These are phyloP conservation scores for Pichia membranifaciens DNA, from an alignment of 805 yeast genomes.

Conservation along the genomic window DNA sequence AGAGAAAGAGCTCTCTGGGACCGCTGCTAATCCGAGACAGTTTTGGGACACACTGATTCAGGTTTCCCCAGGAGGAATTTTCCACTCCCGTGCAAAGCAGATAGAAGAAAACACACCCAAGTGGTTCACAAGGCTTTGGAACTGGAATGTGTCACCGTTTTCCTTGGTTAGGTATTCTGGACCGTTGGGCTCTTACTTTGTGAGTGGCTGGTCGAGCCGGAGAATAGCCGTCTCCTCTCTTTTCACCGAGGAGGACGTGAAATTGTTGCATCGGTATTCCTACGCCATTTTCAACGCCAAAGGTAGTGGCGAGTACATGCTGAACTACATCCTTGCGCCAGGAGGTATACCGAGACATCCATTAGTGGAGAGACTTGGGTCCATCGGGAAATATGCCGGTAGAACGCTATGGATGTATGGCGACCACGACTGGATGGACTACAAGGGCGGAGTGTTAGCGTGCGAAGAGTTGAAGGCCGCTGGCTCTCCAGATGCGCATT, in stretches of 20 bases:
- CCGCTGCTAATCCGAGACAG: slow-evolving; percentile 3
- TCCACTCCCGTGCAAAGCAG: slow-evolving; percentile 38
- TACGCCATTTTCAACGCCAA: slow-evolving; percentile 78
- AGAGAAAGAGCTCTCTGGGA: slow-evolving; percentile 1
- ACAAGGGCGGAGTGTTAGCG: slow-evolving; percentile 40
- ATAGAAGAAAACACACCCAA: slow-evolving; percentile 43
- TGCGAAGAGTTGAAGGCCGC: slow-evolving; percentile 31
- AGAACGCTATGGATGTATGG: slow-evolving; percentile 80
- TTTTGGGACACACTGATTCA: slow-evolving; percentile 49
- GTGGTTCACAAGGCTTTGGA: slow-evolving; percentile 82
- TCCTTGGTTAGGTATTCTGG: slow-evolving; percentile 70
- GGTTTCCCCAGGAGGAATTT: slow-evolving; percentile 88
- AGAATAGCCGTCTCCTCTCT: slow-evolving; percentile 47
- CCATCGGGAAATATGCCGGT: slow-evolving; percentile 3
- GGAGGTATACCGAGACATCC: slow-evolving; percentile 89
- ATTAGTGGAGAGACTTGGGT: slow-evolving; percentile 47
- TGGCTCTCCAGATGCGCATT: slow-evolving; percentile 17
- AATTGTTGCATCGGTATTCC: slow-evolving; percentile 66
- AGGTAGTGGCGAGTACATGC: slow-evolving; percentile 92
- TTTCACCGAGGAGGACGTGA: slow-evolving; percentile 29
- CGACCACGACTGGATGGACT: slow-evolving; percentile 60
- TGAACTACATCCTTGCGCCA: slow-evolving; percentile 77
- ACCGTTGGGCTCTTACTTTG: slow-evolving; percentile 76
- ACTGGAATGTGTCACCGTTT: slow-evolving; percentile 74
- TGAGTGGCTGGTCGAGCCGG: slow-evolving; percentile 84